Evolutionary conservation across 768 basidiomycete species (phyloP).

Genomic region (Solioccasus polychromus): DNA sequence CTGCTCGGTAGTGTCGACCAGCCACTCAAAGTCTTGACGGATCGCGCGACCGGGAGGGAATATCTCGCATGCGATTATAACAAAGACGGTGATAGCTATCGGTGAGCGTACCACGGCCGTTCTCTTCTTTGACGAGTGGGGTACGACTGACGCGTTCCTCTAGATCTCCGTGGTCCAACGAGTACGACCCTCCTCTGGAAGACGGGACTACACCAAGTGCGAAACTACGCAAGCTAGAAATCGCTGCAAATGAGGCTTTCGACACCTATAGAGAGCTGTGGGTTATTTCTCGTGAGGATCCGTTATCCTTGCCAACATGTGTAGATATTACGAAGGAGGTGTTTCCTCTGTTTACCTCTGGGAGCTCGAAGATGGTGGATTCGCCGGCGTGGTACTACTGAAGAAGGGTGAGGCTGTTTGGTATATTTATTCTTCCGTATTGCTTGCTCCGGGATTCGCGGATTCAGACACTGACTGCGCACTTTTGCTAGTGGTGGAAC

Average conservation of each 20-base stretch:
- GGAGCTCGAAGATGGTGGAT: constrained; percentile 95
- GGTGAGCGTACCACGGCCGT: constrained; percentile 36
- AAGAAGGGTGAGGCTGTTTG: constrained; percentile 70
- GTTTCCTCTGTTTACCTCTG: constrained; percentile 96
- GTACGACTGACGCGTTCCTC: constrained; percentile 12
- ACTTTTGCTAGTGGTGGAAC: constrained; percentile 56
- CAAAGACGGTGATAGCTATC: constrained; percentile 85
- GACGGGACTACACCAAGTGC: constrained; percentile 85
- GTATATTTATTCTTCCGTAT: not conserved
- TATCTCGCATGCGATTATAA: constrained; percentile 96
- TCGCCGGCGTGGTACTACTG: constrained; percentile 93
- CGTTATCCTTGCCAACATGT: not conserved
- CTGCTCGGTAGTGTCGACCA: constrained; percentile 93
- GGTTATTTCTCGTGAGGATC: not conserved
- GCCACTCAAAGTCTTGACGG: constrained; percentile 78
- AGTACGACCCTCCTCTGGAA: constrained; percentile 86
- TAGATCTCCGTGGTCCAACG: constrained; percentile 98
- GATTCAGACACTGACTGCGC: constrained; percentile 1
- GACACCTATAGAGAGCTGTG: constrained; percentile 96
- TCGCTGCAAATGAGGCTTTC: constrained; percentile 93
- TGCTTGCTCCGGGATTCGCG: constrained; percentile 2
- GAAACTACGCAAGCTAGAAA: constrained; percentile 87
- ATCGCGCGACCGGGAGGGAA: constrained; percentile 78
- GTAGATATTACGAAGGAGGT: constrained; percentile 96
- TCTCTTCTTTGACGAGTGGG: not conserved